Conservation (phyloP, 306 rosid species). For the Vigna trinervia region DNA sequence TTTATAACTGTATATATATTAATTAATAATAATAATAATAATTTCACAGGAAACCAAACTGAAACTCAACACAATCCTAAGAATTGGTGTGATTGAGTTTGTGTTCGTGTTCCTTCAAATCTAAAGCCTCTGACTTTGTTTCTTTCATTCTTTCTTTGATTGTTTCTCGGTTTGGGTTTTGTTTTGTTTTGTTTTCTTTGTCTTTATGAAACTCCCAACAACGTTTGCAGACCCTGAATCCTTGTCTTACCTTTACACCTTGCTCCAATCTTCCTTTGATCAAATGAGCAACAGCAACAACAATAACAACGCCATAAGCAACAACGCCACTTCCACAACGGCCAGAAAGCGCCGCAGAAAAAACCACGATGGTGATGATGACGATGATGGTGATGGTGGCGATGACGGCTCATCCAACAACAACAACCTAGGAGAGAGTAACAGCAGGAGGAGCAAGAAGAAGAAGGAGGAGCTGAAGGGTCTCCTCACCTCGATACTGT, state of each 20-base stretch:
- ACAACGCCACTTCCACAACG: background rate
- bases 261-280: conserved; percentile 47
- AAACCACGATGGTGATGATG: conserved; percentile 41
- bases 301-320: background rate
- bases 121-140: background rate
- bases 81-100: background rate
- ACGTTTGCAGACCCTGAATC: conserved; percentile 54
- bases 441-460: conserved; percentile 33
- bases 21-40: background rate
- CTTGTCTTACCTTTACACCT: conserved; percentile 45
- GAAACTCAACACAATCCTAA: conserved; percentile 21
- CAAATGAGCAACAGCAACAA: conserved; percentile 44
- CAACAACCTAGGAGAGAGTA: conserved; percentile 22
- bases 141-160: too few relatives aligned
- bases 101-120: background rate
- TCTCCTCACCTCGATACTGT: conserved; percentile 60
- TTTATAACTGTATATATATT: background rate
- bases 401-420: conserved; percentile 35
- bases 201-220: conserved; percentile 55
- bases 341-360: conserved; percentile 47
- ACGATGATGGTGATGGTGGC: background rate
- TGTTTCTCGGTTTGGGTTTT: background rate
- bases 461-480: conserved; percentile 65
- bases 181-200: background rate
- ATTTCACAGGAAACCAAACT: background rate